Conservation (phyloP, 2,329 filamentous ascomycete species). For the Microcyclospora pomicola region DNA sequence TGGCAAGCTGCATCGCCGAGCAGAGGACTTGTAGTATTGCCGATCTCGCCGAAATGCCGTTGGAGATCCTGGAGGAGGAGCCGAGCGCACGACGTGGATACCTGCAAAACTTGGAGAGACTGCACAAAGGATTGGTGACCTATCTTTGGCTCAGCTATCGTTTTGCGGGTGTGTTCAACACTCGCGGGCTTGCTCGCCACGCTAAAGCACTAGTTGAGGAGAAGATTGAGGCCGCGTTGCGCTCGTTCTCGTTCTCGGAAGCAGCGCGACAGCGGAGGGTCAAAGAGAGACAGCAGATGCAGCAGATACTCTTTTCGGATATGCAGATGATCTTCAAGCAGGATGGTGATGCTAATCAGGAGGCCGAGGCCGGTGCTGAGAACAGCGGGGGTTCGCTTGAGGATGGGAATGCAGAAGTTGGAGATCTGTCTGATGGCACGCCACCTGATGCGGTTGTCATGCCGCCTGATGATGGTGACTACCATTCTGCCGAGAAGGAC, state of each 20-base stretch:
- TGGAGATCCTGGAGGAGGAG: conserved; percentile 56
- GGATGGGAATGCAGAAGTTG: too few species aligned
- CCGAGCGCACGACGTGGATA: conserved; percentile 38
- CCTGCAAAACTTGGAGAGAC: conserved; percentile 54
- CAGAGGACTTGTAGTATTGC: conserved; percentile 55
- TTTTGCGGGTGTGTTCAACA: conserved; percentile 66
- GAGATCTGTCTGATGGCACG: too few species aligned
- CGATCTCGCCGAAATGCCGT: conserved; percentile 53
- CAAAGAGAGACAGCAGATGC: conserved; percentile 15
- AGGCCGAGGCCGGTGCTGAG: too few species aligned
- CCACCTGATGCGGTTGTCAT: too few species aligned
- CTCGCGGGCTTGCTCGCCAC: conserved; percentile 62
- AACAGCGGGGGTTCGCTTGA: too few species aligned
- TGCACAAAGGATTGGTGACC: conserved; percentile 71
- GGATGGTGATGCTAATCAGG: too few species aligned
- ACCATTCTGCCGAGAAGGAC: background rate
- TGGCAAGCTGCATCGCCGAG: conserved; percentile 57
- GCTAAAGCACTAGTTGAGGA: conserved; percentile 65
- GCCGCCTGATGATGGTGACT: background rate
- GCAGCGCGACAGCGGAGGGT: conserved; percentile 15
- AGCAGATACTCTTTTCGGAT: conserved; percentile 1
- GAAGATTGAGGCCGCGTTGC: conserved; percentile 53
- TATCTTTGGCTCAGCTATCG: conserved; percentile 93
- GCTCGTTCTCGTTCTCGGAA: conserved; percentile 38
- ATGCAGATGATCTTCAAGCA: too few species aligned